Conservation (phyloP, 2,329 filamentous ascomycete genomes). For the Monosporascus sp. region DNA sequence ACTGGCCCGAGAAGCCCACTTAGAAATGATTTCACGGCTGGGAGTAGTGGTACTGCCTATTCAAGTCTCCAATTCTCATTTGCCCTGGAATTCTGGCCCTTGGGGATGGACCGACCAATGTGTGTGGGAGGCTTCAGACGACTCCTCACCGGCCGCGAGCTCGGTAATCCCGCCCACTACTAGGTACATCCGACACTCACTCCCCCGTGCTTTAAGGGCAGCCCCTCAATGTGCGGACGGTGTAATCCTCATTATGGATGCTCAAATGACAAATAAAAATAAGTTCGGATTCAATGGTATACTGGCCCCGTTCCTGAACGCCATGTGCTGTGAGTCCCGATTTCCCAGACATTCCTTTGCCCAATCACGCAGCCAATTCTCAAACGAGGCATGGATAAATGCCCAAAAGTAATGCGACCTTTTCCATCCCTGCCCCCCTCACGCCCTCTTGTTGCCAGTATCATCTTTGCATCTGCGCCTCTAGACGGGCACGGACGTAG, state of each 20-base stretch:
- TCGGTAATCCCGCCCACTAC: too few species aligned
- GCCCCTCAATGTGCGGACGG: neutral
- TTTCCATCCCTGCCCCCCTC: neutral
- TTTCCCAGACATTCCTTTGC: conserved; percentile 18
- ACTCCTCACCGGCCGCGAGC: too few species aligned
- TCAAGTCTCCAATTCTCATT: too few species aligned
- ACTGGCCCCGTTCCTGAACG: conserved; percentile 27
- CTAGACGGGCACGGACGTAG: too few species aligned
- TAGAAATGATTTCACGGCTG: too few species aligned
- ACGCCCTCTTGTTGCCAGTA: neutral
- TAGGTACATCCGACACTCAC: too few species aligned
- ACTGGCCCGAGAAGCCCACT: too few species aligned
- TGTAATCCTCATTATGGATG: neutral
- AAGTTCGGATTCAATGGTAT: conserved; percentile 27
- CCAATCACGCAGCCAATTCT: conserved; percentile 14
- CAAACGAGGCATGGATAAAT: conserved; percentile 8
- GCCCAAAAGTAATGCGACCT: neutral
- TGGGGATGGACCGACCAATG: too few species aligned
- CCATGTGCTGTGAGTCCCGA: conserved; percentile 26
- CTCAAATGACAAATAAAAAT: conserved; percentile 9
- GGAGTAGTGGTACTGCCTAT: too few species aligned
- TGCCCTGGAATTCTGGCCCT: too few species aligned
- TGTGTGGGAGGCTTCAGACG: too few species aligned
- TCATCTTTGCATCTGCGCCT: neutral
- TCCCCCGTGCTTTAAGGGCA: neutral